Base-by-base conservation (phyloP, 306 rosid genomes). In the Astragalus membranaceus region DNA sequence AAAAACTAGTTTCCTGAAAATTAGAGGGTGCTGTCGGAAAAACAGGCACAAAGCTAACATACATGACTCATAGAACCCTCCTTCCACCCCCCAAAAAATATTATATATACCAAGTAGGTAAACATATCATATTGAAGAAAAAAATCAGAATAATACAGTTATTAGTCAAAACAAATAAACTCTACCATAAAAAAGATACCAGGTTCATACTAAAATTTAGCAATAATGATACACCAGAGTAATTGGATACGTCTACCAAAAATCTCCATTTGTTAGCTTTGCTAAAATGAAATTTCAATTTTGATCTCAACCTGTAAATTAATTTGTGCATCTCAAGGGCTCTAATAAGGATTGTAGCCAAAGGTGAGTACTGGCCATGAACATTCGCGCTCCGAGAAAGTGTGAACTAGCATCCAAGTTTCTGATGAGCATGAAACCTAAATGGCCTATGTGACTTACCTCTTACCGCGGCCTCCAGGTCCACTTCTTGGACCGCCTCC, bases 381-480 rank as follows among this genome's bases (percentile, higher is more conserved):
- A 58, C 72, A 59, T 10, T 58, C 65, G 16, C 51, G 59, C 75
- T 77, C 82, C 71, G 17, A 14, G 48, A 55, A 54, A 44, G 51
- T n/a, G 16, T 58, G 33, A 35, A 60, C 20, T 23, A 66, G 52
- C 55, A 52, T 49, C 35, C 39, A 6, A 49, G 9, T 69, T 49
- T 47, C 49, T 61, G 56, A 78, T 50, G 77, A 32, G 72, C 76
- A 64, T 70, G 16, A 64, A 72, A 73, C 75, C 62, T 79, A 62
- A 52, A 54, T 43, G 20, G 71, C 57, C 78, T 65, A 37, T 44
- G 69, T 13, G 52, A 57, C 72, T 87, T 73, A 87, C 84, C 96
- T 87, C 83, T 83, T 89, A 29, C 92, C 85, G 42, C 92, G 89
- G 13, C 79, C 11, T 51, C 86, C 92, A 56, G 88, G 61, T 5